Percentiles rank a stretch among this genome's conserved stretches.
These are phyloP conservation scores for Penicillium sp. DNA, from an alignment of 2,329 filamentous ascomycete genomes.

Conservation along the genomic window DNA sequence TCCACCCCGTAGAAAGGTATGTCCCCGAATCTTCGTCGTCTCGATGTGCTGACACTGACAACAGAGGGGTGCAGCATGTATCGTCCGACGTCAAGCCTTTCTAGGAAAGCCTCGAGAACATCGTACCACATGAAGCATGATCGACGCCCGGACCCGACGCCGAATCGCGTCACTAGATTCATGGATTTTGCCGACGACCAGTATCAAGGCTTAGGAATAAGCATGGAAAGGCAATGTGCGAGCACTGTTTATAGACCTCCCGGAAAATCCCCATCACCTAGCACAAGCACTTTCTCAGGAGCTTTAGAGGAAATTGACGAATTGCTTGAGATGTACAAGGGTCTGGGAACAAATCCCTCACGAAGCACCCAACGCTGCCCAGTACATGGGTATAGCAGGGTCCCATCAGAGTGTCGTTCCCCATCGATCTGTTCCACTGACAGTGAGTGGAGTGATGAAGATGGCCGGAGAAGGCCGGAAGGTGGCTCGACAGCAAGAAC, in stretches of 20 bases:
- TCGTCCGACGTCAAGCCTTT: neutral
- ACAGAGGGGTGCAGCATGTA: neutral
- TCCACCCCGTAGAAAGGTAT: constrained; percentile 2
- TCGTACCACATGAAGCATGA: neutral
- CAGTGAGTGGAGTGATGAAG: constrained; percentile 14
- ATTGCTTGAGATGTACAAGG: constrained; percentile 7
- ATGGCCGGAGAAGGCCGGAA: neutral
- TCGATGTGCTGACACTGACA: neutral
- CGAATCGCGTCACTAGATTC: neutral
- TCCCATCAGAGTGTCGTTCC: neutral
- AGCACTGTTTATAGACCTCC: neutral
- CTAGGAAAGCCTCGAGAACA: neutral
- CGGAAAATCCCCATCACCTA: neutral
- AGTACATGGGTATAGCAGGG: neutral
- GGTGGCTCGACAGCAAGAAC: constrained; percentile 3
- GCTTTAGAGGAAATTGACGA: neutral
- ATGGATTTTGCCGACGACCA: neutral
- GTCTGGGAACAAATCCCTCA: neutral
- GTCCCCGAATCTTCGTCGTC: neutral
- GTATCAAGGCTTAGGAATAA: neutral
- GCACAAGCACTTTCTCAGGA: neutral
- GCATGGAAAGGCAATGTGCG: neutral
- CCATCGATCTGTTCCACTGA: constrained; percentile 1
- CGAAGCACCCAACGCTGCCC: neutral
- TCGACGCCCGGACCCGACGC: neutral